phyloP scores from a whole-genome alignment of 2,329 filamentous ascomycete genomes.

The Nigrospora osmanthi region DNA sequence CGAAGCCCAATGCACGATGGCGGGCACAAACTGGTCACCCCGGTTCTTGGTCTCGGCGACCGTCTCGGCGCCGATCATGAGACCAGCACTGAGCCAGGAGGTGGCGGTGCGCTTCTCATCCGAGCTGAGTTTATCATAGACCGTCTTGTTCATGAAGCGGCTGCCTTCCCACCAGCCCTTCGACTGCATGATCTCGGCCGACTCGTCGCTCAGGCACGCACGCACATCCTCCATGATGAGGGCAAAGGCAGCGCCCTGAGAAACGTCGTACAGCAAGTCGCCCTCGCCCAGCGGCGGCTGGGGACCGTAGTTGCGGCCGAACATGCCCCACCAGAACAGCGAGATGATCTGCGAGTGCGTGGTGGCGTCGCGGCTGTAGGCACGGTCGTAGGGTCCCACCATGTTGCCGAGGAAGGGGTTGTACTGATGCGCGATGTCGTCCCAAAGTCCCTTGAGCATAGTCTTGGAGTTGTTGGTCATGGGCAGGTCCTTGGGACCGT shows the following conservation, averaged over 20 bases:
- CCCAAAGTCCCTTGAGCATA: slow-evolving; percentile 24
- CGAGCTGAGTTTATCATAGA: slow-evolving; percentile 24
- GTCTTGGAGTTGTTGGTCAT: slow-evolving; percentile 19
- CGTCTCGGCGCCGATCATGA: slow-evolving; percentile 33
- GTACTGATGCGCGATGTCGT: slow-evolving; percentile 25
- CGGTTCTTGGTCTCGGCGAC: slow-evolving; percentile 27
- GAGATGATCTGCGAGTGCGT: slow-evolving; percentile 30
- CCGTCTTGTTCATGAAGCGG: slow-evolving; percentile 25
- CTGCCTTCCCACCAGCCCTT: slow-evolving; percentile 23
- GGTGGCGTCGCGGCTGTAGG: slow-evolving; percentile 30
- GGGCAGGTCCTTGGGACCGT: slow-evolving; percentile 20
- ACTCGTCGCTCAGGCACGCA: slow-evolving; percentile 17
- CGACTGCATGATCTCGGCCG: slow-evolving; percentile 19
- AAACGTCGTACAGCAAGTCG: slow-evolving; percentile 31
- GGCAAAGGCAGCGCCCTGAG: slow-evolving; percentile 30
- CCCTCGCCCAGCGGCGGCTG: slow-evolving; percentile 26
- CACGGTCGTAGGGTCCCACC: slow-evolving; percentile 26
- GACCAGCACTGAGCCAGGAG: slow-evolving; percentile 30
- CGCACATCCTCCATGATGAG: slow-evolving; percentile 25
- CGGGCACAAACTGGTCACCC: slow-evolving; percentile 32
- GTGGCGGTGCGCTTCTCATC: slow-evolving; percentile 22
- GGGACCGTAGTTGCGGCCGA: slow-evolving; percentile 27
- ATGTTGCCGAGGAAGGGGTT: slow-evolving; percentile 26
- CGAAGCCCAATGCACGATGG: slow-evolving; percentile 36
- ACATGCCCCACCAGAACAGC: slow-evolving; percentile 34